Base-by-base conservation (phyloP, 2,329 filamentous ascomycete genomes). In the Teratosphaeriaceae sp. region DNA sequence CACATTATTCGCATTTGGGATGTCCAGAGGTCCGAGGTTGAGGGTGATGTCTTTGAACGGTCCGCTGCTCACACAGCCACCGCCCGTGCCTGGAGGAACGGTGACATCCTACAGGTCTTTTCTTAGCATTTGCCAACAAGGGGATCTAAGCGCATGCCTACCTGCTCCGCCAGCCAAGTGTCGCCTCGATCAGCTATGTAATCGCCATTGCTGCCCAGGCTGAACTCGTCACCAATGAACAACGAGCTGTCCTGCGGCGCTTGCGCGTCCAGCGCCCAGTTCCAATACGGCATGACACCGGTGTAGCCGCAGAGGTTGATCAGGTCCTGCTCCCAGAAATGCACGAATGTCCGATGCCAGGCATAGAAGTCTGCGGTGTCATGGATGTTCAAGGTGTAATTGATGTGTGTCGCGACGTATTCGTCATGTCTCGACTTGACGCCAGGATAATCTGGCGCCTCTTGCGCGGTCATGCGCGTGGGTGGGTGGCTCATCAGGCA, bases 221-320 rank as follows among this genome's bases (percentile, higher is more conserved):
- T 64, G 38, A 68, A 73, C 20, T 66, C 68, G 47, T 69, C 72
- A 38, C 76, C 76, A 49, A 77, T 74, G 46, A 80, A 78, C 38
- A 78, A 56, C 12, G 74, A 71, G 0, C 42, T 68, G 65, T 46
- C 37, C 44, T 50, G 52, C 16, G 46, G 76, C 64, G 19, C 48
- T 19, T 61, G 47, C 18, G 49, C 53, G 33, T 61, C 56, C 9
- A 49, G 40, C 15, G 58, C 53, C 57, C 58, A 62, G 38, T 60
- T 55, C 57, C 58, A 60, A 45, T 55, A 55, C 4, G 66, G 66
- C 21, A 66, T 62, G 15, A 57, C 56, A 40, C 67, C 67, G 15
- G 55, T 64, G 51, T 71, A 72, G 19, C 65, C 66, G 42, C 69
- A 71, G 36, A 68, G 64, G 19, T 65, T 54, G 46, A 50, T 56